A percentile compares a stretch with the other conserved stretches of the same genome.
Evolutionary conservation across 1,284 basidiomycete genomes (phyloP).

Genomic region (Ustilago trichophora): DNA sequence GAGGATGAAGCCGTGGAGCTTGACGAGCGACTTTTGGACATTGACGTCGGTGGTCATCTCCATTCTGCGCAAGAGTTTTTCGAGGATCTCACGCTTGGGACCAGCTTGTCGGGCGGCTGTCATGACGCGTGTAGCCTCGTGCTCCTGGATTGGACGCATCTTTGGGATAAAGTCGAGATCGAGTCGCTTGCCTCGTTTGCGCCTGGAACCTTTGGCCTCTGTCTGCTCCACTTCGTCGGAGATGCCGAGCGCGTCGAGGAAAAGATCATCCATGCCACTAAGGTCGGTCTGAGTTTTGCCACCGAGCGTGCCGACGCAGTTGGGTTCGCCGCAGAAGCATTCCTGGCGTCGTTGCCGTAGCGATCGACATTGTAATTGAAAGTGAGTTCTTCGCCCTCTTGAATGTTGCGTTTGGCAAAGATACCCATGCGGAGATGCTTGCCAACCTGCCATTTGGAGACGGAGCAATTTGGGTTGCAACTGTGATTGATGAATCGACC

Average conservation of each 20-base stretch:
- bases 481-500: constrained; percentile 98
- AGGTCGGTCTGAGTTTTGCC: constrained; percentile 99
- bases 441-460: constrained; percentile 98
- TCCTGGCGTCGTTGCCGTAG: constrained; percentile 96
- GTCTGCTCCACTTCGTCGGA: constrained; percentile 84
- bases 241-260: constrained; percentile 95
- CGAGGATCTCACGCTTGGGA: constrained; percentile 80
- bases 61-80: constrained; percentile 85
- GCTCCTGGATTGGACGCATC: constrained; percentile 78
- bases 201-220: constrained; percentile 83
- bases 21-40: constrained; percentile 85
- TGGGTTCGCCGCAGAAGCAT: constrained; percentile 94
- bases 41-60: constrained; percentile 85
- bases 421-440: constrained; percentile 95
- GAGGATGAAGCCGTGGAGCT: constrained; percentile 89
- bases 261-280: constrained; percentile 89
- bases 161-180: constrained; percentile 84
- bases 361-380: constrained; percentile 99
- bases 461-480: constrained; percentile 96
- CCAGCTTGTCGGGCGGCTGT: constrained; percentile 88
- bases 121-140: constrained; percentile 88
- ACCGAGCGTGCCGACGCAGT: constrained; percentile 94
- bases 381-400: constrained; percentile 88
- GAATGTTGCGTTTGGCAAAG: constrained; percentile 86
- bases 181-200: constrained; percentile 88